These are phyloP conservation scores for Fagus sylvatica DNA, from an alignment of 306 rosid species.

Conservation along the genomic window DNA sequence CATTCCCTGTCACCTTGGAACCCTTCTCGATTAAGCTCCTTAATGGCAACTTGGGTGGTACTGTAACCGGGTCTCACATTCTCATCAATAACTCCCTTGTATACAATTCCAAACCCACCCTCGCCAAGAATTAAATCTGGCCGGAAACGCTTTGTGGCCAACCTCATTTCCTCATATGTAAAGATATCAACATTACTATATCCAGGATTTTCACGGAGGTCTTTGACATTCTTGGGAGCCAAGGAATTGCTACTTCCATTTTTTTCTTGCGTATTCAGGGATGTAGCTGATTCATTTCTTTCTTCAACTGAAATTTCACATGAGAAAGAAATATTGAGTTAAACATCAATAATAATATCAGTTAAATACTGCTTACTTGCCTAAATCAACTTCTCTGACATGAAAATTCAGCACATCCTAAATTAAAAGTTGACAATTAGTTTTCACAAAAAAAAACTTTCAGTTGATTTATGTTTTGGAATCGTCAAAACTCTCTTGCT, in stretches of 20 bases:
- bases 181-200: constrained; percentile 70
- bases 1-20: constrained; percentile 99
- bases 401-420: background rate
- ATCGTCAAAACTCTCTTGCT: background rate
- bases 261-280: constrained; percentile 17
- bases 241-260: constrained; percentile 26
- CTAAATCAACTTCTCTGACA: background rate
- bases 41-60: constrained; percentile 74
- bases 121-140: constrained; percentile 88
- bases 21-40: constrained; percentile 96
- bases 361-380: background rate
- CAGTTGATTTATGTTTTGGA: background rate
- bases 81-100: constrained; percentile 81
- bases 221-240: constrained; percentile 61
- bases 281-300: constrained; percentile 40
- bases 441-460: background rate
- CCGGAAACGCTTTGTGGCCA: constrained; percentile 76
- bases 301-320: constrained; percentile 24
- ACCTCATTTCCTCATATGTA: constrained; percentile 65
- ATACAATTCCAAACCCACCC: constrained; percentile 97
- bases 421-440: background rate
- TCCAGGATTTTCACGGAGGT: constrained; percentile 69
- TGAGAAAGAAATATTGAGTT: background rate
- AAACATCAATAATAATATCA: background rate
- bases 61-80: constrained; percentile 62